These are phyloP conservation scores for Candida buenavistaensis DNA, from an alignment of 1,139 yeast genomes.

Conservation along the genomic window DNA sequence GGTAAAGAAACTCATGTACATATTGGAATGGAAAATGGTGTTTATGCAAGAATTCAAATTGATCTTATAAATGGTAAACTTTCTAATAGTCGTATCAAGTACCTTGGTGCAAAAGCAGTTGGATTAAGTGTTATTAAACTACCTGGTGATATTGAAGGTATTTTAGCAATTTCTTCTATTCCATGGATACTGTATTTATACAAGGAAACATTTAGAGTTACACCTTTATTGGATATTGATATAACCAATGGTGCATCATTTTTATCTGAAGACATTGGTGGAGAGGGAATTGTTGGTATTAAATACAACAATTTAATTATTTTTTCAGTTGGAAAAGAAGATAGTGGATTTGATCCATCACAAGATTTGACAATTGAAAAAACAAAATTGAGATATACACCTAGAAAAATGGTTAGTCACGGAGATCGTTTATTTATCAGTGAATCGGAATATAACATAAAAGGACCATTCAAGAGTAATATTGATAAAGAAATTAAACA, in stretches of 20 bases:
- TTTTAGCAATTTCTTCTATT: constrained; percentile 44
- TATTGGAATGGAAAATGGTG: constrained; percentile 81
- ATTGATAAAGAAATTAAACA: constrained; percentile 13
- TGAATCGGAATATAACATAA: constrained; percentile 47
- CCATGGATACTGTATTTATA: constrained; percentile 38
- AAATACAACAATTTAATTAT: constrained; percentile 54
- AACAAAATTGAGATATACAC: constrained; percentile 51
- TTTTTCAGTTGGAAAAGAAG: constrained; percentile 51
- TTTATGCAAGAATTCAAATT: constrained; percentile 64
- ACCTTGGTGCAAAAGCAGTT: constrained; percentile 69
- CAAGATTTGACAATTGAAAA: constrained; percentile 48
- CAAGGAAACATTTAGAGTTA: constrained; percentile 31
- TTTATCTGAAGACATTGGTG: constrained; percentile 62
- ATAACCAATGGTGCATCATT: constrained; percentile 49
- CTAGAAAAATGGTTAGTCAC: constrained; percentile 43
- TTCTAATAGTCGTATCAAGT: constrained; percentile 68
- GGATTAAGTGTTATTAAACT: constrained; percentile 38
- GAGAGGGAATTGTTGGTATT: constrained; percentile 65
- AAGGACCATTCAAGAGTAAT: constrained; percentile 25
- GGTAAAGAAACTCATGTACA: constrained; percentile 43
- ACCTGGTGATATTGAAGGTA: constrained; percentile 22
- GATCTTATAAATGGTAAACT: constrained; percentile 64
- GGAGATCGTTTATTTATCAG: constrained; percentile 36
- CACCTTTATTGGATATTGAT: constrained; percentile 40
- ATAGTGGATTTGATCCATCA: constrained; percentile 33